Percentiles rank a stretch among this genome's conserved stretches.
These are phyloP conservation scores for Peronospora belbahrii DNA, from an alignment of 352 stramenopile genomes.

Conservation along the genomic window DNA sequence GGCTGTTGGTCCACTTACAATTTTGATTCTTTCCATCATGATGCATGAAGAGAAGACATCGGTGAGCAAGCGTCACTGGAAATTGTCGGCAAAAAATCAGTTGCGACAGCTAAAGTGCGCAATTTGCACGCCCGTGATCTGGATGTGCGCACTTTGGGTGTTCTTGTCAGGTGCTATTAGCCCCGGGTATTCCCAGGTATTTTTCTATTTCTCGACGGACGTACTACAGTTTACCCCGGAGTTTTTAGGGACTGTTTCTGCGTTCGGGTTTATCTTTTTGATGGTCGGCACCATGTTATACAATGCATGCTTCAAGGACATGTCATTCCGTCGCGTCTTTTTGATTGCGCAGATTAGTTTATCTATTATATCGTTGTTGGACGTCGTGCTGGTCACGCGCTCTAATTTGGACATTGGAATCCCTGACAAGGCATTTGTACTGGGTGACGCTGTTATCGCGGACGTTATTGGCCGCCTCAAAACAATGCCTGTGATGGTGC, in stretches of 20 bases:
- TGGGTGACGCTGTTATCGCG: constrained; percentile 90
- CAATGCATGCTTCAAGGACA: constrained; percentile 83
- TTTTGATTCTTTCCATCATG: constrained; percentile 82
- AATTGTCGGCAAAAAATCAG: constrained; percentile 42
- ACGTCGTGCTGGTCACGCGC: constrained; percentile 88
- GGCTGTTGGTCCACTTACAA: constrained; percentile 81
- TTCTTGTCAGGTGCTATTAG: constrained; percentile 92
- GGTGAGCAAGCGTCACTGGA: constrained; percentile 40
- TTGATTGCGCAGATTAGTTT: constrained; percentile 80
- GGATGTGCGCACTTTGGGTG: constrained; percentile 93
- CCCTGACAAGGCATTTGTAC: constrained; percentile 92
- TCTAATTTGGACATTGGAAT: constrained; percentile 89
- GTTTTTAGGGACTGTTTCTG: constrained; percentile 88
- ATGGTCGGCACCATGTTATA: constrained; percentile 77
- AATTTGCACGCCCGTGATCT: constrained; percentile 87
- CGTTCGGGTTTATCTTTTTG: constrained; percentile 71
- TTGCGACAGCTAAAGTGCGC: constrained; percentile 63
- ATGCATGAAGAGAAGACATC: constrained; percentile 79
- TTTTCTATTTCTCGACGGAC: constrained; percentile 95
- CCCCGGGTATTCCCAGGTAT: constrained; percentile 90
- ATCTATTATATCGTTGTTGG: constrained; percentile 59
- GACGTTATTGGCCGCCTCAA: constrained; percentile 78
- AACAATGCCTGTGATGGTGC: constrained; percentile 91
- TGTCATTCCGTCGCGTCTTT: constrained; percentile 91
- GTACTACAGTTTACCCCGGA: constrained; percentile 92